phyloP scores from a whole-genome alignment of 345 rosid genomes.

The Salix dunnii region DNA sequence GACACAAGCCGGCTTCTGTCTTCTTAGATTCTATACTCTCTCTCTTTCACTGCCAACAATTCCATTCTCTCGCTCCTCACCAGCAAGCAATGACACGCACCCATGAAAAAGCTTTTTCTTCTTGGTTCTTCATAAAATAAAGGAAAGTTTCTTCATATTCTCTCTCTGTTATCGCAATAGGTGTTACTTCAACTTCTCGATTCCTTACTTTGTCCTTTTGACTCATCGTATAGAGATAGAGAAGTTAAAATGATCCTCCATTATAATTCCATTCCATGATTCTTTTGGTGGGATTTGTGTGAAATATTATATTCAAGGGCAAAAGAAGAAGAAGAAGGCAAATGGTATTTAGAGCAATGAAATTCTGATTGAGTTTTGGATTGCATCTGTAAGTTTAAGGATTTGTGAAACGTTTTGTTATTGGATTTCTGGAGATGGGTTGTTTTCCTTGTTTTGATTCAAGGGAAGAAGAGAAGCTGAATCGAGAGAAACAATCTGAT shows the following conservation, averaged over 20 bases:
- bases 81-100: slow-evolving; percentile 9
- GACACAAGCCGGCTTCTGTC: slow-evolving; percentile 2
- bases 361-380: slow-evolving; percentile 20
- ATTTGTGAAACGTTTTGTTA: background rate
- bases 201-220: slow-evolving; percentile 14
- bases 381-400: slow-evolving; percentile 15
- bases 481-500: slow-evolving; percentile 51
- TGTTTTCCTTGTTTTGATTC: slow-evolving; percentile 94
- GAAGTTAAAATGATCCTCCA: background rate
- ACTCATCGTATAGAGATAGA: slow-evolving; percentile 6
- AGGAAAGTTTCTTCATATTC: background rate
- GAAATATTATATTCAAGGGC: background rate
- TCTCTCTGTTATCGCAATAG: background rate
- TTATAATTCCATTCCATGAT: background rate
- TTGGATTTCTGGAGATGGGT: slow-evolving; percentile 55
- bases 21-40: background rate
- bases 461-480: slow-evolving; percentile 72
- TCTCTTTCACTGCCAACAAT: background rate
- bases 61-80: background rate
- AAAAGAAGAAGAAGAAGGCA: background rate
- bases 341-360: slow-evolving; percentile 7
- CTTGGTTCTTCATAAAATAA: background rate
- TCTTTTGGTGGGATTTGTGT: slow-evolving; percentile 16
- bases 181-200: slow-evolving; percentile 16
- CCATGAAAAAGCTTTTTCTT: background rate